These are phyloP conservation scores for Hura crepitans DNA, from an alignment of 441 rosid genomes.

Conservation along the genomic window DNA sequence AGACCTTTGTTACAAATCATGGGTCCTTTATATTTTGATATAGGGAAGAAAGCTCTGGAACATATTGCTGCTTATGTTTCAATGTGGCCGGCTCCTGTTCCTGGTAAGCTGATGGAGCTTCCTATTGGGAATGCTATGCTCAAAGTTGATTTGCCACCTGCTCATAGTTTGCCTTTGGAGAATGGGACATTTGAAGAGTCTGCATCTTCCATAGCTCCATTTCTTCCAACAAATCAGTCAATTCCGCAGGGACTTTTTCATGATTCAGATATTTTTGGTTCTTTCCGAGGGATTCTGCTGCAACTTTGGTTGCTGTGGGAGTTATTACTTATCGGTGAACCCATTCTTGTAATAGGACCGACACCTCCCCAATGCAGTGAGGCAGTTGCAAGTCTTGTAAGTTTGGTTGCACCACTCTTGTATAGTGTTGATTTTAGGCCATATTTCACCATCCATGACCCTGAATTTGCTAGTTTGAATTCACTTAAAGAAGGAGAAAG, in stretches of 20 bases:
- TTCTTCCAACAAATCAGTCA: slow-evolving; percentile 85
- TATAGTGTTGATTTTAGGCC: slow-evolving; percentile 96
- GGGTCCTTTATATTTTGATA: slow-evolving; percentile 89
- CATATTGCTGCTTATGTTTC: slow-evolving; percentile 87
- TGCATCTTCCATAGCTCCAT: slow-evolving; percentile 86
- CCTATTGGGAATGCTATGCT: slow-evolving; percentile 85
- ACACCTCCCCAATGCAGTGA: slow-evolving; percentile 96
- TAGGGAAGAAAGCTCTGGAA: slow-evolving; percentile 79
- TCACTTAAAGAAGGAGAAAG: slow-evolving; percentile 63
- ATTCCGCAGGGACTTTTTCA: slow-evolving; percentile 96
- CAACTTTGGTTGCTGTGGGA: slow-evolving; percentile 98
- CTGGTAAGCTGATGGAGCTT: slow-evolving; percentile 87
- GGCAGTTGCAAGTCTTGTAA: slow-evolving; percentile 95
- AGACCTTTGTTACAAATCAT: slow-evolving; percentile 88
- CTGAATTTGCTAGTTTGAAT: slow-evolving; percentile 66
- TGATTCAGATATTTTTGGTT: slow-evolving; percentile 85
- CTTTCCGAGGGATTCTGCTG: slow-evolving; percentile 70
- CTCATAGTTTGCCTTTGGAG: slow-evolving; percentile 79
- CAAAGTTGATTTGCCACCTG: slow-evolving; percentile 84
- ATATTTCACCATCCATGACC: slow-evolving; percentile 94
- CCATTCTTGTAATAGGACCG: slow-evolving; percentile 86
- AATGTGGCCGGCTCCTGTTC: slow-evolving; percentile 79
- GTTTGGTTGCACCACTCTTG: slow-evolving; percentile 82
- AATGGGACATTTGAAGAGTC: slow-evolving; percentile 65
- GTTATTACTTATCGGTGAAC: slow-evolving; percentile 87